Conservation (phyloP, 805 yeast species). For the Candida ovalis region DNA sequence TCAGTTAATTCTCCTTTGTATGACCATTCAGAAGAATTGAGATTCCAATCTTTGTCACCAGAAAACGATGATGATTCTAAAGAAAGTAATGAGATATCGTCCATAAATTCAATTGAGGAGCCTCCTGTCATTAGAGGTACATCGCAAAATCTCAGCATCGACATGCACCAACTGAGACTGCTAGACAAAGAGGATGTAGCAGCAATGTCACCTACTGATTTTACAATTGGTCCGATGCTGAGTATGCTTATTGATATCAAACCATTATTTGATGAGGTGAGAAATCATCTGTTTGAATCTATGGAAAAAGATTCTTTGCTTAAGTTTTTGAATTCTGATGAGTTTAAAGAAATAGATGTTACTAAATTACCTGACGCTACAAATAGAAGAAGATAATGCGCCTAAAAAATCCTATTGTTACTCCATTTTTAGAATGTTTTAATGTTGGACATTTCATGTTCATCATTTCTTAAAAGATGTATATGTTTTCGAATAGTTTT, state of each 20-base stretch:
- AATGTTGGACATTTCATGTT: too few relatives aligned
- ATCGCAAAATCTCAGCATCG: conserved; percentile 2
- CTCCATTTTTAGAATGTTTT: too few relatives aligned
- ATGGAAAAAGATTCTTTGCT: conserved; percentile 75
- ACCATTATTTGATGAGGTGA: conserved; percentile 46
- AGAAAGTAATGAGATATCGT: background rate
- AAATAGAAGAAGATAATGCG: background rate
- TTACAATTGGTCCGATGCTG: conserved; percentile 32
- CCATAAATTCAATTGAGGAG: background rate
- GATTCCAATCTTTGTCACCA: background rate
- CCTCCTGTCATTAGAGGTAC: background rate
- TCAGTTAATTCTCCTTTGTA: background rate
- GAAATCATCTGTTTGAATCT: conserved; percentile 47
- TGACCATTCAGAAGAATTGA: background rate
- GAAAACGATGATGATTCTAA: background rate
- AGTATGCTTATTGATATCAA: conserved; percentile 34
- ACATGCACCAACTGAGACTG: conserved; percentile 6
- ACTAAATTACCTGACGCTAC: background rate
- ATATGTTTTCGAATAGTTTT: too few relatives aligned
- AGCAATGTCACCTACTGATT: conserved; percentile 32
- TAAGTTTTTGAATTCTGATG: conserved; percentile 51
- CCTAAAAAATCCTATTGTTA: background rate
- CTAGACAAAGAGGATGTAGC: conserved; percentile 1
- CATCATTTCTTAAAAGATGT: too few relatives aligned
- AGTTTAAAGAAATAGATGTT: conserved; percentile 31